phyloP scores from a whole-genome alignment of 371 early-diverging fungal genomes.

The Smittium culicis region DNA sequence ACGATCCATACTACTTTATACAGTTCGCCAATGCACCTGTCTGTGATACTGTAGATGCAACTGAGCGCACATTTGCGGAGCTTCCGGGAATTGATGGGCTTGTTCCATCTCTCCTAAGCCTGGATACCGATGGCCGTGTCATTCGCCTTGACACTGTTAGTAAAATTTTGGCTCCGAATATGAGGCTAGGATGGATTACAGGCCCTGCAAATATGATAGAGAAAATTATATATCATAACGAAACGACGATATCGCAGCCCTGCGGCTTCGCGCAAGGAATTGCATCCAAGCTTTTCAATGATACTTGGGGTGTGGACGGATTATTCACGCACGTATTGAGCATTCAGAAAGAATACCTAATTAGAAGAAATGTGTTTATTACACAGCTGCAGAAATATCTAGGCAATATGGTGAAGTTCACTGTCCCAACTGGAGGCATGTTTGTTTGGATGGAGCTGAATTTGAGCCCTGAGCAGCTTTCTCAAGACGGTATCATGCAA shows the following conservation, averaged over 20 bases:
- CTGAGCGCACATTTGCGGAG: neutral
- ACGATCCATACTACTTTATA: constrained; percentile 60
- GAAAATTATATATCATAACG: constrained; percentile 41
- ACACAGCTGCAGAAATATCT: constrained; percentile 30
- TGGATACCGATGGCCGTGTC: constrained; percentile 49
- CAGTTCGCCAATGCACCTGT: constrained; percentile 28
- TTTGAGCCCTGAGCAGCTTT: constrained; percentile 15
- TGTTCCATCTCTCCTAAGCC: constrained; percentile 41
- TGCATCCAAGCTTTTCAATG: constrained; percentile 34
- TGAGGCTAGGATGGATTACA: constrained; percentile 45
- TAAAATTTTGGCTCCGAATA: constrained; percentile 47
- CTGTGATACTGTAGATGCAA: constrained; percentile 10
- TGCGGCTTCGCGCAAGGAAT: constrained; percentile 44
- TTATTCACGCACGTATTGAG: constrained; percentile 37
- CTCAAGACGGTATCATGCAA: constrained; percentile 17
- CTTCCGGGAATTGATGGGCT: constrained; percentile 21
- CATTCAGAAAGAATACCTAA: constrained; percentile 34
- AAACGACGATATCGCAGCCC: constrained; percentile 44
- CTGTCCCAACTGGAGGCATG: constrained; percentile 49
- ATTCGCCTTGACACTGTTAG: constrained; percentile 53
- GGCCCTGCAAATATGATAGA: constrained; percentile 40
- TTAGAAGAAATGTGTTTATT: constrained; percentile 40
- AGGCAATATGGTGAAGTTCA: constrained; percentile 37
- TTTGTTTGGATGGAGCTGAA: constrained; percentile 48
- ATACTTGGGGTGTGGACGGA: constrained; percentile 36